Base-by-base conservation (phyloP, 2,329 filamentous ascomycete species). In the Monilinia vaccinii-corymbosi region DNA sequence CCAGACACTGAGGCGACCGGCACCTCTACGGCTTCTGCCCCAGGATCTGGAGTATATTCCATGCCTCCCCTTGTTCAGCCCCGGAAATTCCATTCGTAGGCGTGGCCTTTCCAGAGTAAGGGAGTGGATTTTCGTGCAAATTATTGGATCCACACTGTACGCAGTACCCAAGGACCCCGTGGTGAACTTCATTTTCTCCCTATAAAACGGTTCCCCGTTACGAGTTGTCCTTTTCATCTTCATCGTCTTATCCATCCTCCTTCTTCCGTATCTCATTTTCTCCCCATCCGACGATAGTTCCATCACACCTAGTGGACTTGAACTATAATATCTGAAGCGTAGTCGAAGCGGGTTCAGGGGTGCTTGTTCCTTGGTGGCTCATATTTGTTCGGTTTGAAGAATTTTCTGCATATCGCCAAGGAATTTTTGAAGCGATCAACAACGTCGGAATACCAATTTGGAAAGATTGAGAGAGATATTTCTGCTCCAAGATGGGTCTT, bases 191-290 rank as follows among this genome's bases (percentile, higher is more conserved):
- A 78, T 0, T 79, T 81, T 57, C 71, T 36, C 80, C 0, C 78
- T 81, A 64, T 81, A 78, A 45, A 78, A 81, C 59, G 77, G 1
- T 79, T 79, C 40, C 63, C 64, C 62, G 63, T 71, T 61, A 70
- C 69, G 25, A 84, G 70, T 76, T 79, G 59, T 71, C 82, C 11
- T 76, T 80, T 0, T 80, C 38, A 32, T 44, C 50, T 71, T 48
- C 18, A 44, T 34, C 23, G 3, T 42, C 60, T 45, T 34, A 3
- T 28, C 25, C 25, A 28, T 28, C 56, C 31, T 38, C 44, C 42
- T 52, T 48, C 9, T 52, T 36, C 34, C 34, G 23, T 45, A n/a
- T 18, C 14, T 42, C 9, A 2, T 3, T 10, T 42, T 10, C 2
- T n/a, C n/a, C 32, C 48, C 46, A 42, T 21, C 4, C 8, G 8